Evolutionary conservation across 805 yeast species (phyloP), one percentile per base, ranked within the genome.

Genomic region (Wickerhamiella dianesei): DNA sequence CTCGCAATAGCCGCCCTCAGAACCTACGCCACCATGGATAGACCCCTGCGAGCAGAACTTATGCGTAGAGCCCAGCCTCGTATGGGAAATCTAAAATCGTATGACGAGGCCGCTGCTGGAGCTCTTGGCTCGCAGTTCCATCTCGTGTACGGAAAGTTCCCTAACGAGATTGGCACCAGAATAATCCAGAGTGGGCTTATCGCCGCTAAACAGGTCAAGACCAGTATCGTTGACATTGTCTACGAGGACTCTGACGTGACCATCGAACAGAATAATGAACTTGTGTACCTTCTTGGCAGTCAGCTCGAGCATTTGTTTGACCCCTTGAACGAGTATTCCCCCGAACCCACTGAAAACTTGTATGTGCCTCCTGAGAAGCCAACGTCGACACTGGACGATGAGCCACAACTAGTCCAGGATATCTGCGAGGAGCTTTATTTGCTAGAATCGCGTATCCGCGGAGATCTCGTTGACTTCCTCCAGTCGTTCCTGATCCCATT

Each of bases 81-180:
- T 6, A n/a, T 36, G 17, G 21, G 20, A 17, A 14, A 32, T 16
- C 40, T 54, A 14, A 64, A 64, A 51, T 71, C 73, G 60, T 71
- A 79, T 75, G 96, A 89, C 62, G 95, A 85, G 55, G 81, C 89
- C 0, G 71, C 74, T 46, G 95, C 96, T 1, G 97, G 96, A 0
- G 72, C 73, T 8, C 59, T 84, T 21, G 94, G 96, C 0, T 75
- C 82, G 29, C 52, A 65, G 13, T 80, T 88, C 80, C 56, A 56
- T 2, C 64, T 80, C 2, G 64, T 84, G 2, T 68, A 72, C 5
- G 67, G 72, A 2, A 68, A 65, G 46, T 61, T 74, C 0, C 86
- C 94, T 0, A 55, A 59, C 0, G 74, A 74, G 3, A 62, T 82
- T 16, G 92, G 95, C 2, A 55, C 61, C 29, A 65, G 70, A 36